Evolutionary conservation across 192 early-diverging fungal genomes (phyloP).

Genomic region (Glomus cerebriforme): DNA sequence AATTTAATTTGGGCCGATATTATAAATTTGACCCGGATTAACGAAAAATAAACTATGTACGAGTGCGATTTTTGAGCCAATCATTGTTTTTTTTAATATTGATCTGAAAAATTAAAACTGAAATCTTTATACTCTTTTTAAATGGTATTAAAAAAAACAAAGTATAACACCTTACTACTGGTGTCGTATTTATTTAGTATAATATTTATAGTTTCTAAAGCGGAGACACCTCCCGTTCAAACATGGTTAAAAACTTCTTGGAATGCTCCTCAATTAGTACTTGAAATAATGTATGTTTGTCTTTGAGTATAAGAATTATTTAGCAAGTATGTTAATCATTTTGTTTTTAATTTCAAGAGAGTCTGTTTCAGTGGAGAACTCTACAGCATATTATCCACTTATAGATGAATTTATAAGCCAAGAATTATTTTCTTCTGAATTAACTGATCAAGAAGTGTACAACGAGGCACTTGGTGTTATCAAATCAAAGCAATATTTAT

Average conservation of each 20-base stretch:
- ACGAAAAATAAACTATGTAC: too few species aligned
- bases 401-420: constrained; percentile 54
- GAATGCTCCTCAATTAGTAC: constrained; percentile 65
- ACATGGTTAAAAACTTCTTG: constrained; percentile 57
- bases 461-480: constrained; percentile 51
- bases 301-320: not conserved
- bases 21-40: too few species aligned
- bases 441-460: constrained; percentile 53
- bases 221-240: constrained; percentile 51
- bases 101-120: too few species aligned
- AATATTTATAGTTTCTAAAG: not conserved
- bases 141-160: not conserved
- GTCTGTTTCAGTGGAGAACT: constrained; percentile 64
- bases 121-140: not conserved
- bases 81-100: too few species aligned
- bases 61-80: too few species aligned
- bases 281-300: constrained; percentile 71
- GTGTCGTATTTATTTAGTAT: not conserved
- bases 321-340: not conserved
- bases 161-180: not conserved
- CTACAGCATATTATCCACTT: constrained; percentile 63
- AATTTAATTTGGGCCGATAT: too few species aligned
- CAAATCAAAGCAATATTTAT: constrained; percentile 43
- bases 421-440: constrained; percentile 33
- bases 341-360: constrained; percentile 51